Evolutionary conservation across 225 moss, liverwort and hornwort genomes (phyloP), one percentile per base, ranked within the genome.

Genomic region (Bryoerythrophyllum caledonicum): DNA sequence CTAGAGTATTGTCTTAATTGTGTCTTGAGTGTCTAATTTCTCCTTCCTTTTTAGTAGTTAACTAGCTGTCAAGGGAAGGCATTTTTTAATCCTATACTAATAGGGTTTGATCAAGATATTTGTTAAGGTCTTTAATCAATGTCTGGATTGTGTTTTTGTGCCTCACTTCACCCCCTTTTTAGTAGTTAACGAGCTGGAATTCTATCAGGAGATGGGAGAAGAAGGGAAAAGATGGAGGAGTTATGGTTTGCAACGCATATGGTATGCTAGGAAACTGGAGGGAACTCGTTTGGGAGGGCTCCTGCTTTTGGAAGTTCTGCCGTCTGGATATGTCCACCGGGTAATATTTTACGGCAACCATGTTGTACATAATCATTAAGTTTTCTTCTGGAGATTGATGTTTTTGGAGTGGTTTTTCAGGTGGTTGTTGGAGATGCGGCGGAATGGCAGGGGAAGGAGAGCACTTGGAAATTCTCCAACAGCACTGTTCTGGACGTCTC

Each of bases 251-350:
- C 77, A 77, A 73, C 86, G 80, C 37, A 74, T 86, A 32, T 83
- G 83, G 86, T 83, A 83, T 66, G 82, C 82, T 55, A 70, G 59
- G 30, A 56, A 76, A 52, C 62, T 80, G 66, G 70, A 86, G 23
- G 80, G 86, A 28, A 62, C 79, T 62, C 56, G 73, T 26, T 64
- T 86, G 11, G 46, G 48, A 25, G 82, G 76, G 23, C 82, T 83
- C 55, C 41, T 83, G 61, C 74, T 86, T 56, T 68, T 85, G 57
- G 82, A 85, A 37, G 75, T 85, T 55, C 58, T 55, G 40, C 79
- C 82, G 65, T 79, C 82, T 63, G 76, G 86, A n/a, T 82, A 77
- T 35, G 72, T 77, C 28, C 79, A 86, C 60, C 69, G 65, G 79
- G 82, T 83, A 86, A 52, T 28, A 26, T 19, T 68, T 53, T 44